phyloP scores from a whole-genome alignment of 116 monocot genomes.

The Dioscorea cayenensis region DNA sequence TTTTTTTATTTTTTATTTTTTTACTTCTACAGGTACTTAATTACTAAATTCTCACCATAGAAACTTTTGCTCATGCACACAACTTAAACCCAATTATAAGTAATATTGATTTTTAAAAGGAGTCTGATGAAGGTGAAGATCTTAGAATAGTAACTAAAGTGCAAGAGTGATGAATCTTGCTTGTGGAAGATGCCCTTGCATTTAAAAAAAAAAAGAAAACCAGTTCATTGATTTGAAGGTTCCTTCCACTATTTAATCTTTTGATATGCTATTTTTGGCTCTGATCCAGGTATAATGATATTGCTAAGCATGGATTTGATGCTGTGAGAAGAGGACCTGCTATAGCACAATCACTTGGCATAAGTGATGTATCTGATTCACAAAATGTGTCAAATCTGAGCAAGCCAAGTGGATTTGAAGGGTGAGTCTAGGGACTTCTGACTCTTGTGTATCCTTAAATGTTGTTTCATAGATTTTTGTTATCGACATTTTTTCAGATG shows the following conservation, averaged over 20 bases:
- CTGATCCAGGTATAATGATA: slow-evolving; percentile 74
- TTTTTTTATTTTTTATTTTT: background rate
- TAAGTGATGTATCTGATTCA: slow-evolving; percentile 16
- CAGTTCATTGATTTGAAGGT: background rate
- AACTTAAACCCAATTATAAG: no score
- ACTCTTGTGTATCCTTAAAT: background rate
- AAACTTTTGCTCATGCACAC: no score
- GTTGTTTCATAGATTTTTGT: background rate
- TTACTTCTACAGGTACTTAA: no score
- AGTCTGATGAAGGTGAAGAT: no score
- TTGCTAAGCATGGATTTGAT: slow-evolving; percentile 87
- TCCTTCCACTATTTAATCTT: background rate
- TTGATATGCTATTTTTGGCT: background rate
- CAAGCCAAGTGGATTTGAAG: slow-evolving; percentile 71
- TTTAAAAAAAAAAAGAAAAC: background rate
- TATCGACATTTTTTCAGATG: background rate
- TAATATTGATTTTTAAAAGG: no score
- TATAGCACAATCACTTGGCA: slow-evolving; percentile 11
- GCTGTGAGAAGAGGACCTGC: slow-evolving; percentile 34
- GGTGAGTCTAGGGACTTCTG: slow-evolving; percentile 32
- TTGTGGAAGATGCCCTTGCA: no score
- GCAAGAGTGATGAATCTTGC: no score
- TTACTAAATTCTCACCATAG: no score
- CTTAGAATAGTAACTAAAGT: no score
- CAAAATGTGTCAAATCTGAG: slow-evolving; percentile 16